These are phyloP conservation scores for Fusarium zealandicum DNA, from an alignment of 2,329 filamentous ascomycete species.

Conservation along the genomic window DNA sequence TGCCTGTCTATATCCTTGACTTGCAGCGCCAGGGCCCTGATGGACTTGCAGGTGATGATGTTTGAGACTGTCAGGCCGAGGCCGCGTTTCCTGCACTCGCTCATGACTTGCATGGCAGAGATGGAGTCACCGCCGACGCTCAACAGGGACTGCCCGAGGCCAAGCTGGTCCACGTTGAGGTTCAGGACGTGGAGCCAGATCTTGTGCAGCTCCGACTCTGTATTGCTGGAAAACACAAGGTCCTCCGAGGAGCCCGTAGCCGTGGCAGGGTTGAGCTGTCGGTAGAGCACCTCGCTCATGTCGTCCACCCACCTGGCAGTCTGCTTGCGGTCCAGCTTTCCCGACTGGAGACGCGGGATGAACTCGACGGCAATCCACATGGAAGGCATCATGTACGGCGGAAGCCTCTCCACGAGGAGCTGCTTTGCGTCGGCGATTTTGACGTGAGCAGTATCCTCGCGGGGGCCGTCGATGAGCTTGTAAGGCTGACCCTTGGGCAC, in stretches of 20 bases:
- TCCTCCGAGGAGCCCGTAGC: neutral
- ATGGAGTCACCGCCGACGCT: slow-evolving; percentile 53
- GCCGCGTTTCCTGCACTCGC: slow-evolving; percentile 43
- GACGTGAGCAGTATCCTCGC: neutral
- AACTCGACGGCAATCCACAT: slow-evolving; percentile 33
- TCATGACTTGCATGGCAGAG: slow-evolving; percentile 50
- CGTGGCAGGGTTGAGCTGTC: slow-evolving; percentile 20
- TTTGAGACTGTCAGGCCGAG: slow-evolving; percentile 41
- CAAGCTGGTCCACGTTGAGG: slow-evolving; percentile 31
- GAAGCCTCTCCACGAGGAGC: slow-evolving; percentile 24
- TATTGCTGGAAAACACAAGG: slow-evolving; percentile 1
- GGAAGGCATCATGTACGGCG: slow-evolving; percentile 34
- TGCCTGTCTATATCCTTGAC: slow-evolving; percentile 22
- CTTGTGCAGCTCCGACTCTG: slow-evolving; percentile 17
- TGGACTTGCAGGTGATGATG: slow-evolving; percentile 41
- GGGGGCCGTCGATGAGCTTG: slow-evolving; percentile 14
- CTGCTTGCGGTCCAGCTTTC: slow-evolving; percentile 32
- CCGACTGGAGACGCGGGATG: slow-evolving; percentile 29
- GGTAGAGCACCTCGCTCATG: slow-evolving; percentile 21
- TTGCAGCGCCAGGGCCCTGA: slow-evolving; percentile 16
- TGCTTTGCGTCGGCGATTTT: slow-evolving; percentile 23
- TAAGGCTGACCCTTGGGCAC: slow-evolving; percentile 14
- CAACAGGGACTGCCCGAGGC: slow-evolving; percentile 44
- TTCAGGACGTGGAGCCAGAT: slow-evolving; percentile 32
- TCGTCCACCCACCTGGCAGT: slow-evolving; percentile 25